Evolutionary conservation across 805 yeast species (phyloP).

Genomic region (Starmerella scarabaei): DNA sequence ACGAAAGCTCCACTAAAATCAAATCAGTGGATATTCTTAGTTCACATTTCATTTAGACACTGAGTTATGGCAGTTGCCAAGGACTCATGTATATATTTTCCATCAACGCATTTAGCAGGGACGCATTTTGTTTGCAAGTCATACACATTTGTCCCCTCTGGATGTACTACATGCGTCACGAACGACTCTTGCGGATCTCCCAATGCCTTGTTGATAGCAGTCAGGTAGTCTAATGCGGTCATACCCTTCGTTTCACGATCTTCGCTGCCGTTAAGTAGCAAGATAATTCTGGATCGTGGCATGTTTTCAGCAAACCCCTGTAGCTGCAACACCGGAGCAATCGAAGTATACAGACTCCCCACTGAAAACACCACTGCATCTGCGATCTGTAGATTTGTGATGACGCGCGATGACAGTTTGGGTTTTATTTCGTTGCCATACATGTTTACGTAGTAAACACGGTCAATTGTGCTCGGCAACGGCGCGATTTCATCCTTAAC

Average conservation of each 20-base stretch:
- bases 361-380: constrained; percentile 60
- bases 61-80: constrained; percentile 2
- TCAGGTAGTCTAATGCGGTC: constrained; percentile 46
- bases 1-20: too few relatives aligned
- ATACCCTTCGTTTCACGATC: constrained; percentile 74
- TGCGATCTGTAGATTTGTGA: constrained; percentile 36
- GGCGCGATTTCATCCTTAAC: constrained; percentile 47
- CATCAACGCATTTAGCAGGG: constrained; percentile 8
- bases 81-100: constrained; percentile 7
- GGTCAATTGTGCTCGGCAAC: constrained; percentile 56
- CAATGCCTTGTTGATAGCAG: constrained; percentile 43
- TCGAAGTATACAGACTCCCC: constrained; percentile 82
- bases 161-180: constrained; percentile 51
- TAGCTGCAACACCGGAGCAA: constrained; percentile 61
- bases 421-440: constrained; percentile 82
- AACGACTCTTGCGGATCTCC: constrained; percentile 35
- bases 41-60: too few relatives aligned
- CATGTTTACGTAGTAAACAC: constrained; percentile 71
- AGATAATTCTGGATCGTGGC: constrained; percentile 29
- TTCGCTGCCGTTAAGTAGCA: constrained; percentile 56
- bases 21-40: too few relatives aligned
- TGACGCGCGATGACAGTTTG: constrained; percentile 49
- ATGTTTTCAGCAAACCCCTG: constrained; percentile 34
- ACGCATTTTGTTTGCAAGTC: not conserved
- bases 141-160: not conserved